phyloP scores from a whole-genome alignment of 345 rosid species.

The Syzygium grande region DNA sequence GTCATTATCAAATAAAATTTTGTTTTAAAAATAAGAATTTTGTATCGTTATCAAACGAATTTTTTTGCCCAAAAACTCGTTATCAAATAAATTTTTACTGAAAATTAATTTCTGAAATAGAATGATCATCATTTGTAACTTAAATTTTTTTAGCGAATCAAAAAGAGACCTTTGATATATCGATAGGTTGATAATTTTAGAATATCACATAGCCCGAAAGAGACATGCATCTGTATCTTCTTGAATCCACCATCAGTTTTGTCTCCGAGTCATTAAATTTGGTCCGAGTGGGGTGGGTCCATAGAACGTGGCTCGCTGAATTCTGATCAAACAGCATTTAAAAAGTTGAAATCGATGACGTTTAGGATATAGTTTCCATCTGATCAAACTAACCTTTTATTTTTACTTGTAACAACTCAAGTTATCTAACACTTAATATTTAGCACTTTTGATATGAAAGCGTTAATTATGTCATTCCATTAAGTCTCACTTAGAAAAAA shows the following conservation, averaged over 20 bases:
- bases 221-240: background rate
- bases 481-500: background rate
- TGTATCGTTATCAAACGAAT: too few species aligned
- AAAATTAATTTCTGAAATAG: too few species aligned
- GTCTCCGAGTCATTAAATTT: background rate
- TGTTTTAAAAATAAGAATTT: too few species aligned
- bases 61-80: too few species aligned
- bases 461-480: background rate
- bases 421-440: background rate
- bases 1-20: too few species aligned
- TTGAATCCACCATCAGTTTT: background rate
- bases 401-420: background rate
- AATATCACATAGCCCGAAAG: background rate
- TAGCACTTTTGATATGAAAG: background rate
- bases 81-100: too few species aligned
- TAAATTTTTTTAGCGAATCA: background rate
- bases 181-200: background rate
- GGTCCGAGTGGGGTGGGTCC: background rate
- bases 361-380: background rate
- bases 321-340: background rate
- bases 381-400: background rate
- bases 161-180: background rate
- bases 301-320: background rate
- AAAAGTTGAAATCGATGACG: background rate
- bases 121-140: rapidly evolving